Conservation (phyloP, 1,139 yeast genomes). For the Suhomyces panamericanus region DNA sequence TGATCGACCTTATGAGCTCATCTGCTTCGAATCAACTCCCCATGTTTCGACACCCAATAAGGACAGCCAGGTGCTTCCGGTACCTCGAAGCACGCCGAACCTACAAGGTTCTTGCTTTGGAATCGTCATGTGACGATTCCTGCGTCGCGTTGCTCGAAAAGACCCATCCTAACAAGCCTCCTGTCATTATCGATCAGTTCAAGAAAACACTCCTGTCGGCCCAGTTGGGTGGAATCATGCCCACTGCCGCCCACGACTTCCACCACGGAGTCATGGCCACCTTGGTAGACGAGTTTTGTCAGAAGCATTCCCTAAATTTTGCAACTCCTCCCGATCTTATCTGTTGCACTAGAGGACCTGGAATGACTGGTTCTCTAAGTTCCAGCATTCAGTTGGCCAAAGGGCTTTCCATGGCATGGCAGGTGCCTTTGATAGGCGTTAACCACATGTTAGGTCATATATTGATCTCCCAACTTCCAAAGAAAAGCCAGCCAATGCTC, state of each 20-base stretch:
- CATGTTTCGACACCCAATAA: background rate
- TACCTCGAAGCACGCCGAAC: background rate
- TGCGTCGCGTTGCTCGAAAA: slow-evolving; percentile 79
- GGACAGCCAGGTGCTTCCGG: background rate
- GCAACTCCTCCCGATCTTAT: slow-evolving; percentile 64
- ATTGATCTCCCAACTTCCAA: slow-evolving; percentile 61
- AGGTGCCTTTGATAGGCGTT: slow-evolving; percentile 79
- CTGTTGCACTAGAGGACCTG: slow-evolving; percentile 95
- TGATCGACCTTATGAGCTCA: background rate
- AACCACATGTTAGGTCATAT: slow-evolving; percentile 97
- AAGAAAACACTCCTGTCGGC: slow-evolving; percentile 69
- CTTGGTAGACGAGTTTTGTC: slow-evolving; percentile 29
- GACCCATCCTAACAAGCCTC: slow-evolving; percentile 31
- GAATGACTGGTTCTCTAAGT: slow-evolving; percentile 87
- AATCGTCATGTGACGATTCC: slow-evolving; percentile 94
- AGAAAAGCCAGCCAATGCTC: slow-evolving; percentile 32
- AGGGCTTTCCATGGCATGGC: slow-evolving; percentile 79
- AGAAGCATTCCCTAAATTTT: slow-evolving; percentile 25
- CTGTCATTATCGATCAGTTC: slow-evolving; percentile 57
- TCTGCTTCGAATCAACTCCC: background rate
- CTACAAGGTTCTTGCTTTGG: slow-evolving; percentile 80
- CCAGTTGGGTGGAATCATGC: slow-evolving; percentile 80
- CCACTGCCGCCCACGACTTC: slow-evolving; percentile 79
- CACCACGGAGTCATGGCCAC: slow-evolving; percentile 62
- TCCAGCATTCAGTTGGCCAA: slow-evolving; percentile 84